A percentile compares a stretch with the other conserved stretches of the same genome.
phyloP scores from a whole-genome alignment of 768 basidiomycete genomes.

The Podaxis sp. region DNA sequence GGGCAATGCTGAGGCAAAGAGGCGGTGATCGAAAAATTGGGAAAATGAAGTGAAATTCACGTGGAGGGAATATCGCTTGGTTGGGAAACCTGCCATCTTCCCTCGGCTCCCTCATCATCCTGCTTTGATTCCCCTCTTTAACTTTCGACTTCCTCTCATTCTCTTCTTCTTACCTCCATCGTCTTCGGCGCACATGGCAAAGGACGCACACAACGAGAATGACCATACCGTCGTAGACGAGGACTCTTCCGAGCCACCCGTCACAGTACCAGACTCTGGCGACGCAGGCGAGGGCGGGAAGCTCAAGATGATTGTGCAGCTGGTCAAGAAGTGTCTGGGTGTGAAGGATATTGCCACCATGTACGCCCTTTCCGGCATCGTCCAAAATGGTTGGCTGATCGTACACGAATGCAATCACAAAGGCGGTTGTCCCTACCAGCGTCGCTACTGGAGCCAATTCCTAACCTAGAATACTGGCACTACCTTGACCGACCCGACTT shows the following conservation, averaged over 20 bases:
- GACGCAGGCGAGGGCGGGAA: constrained; percentile 87
- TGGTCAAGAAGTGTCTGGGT: constrained; percentile 88
- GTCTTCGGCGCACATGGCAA: neutral
- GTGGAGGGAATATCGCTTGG: constrained; percentile 5
- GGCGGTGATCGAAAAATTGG: neutral
- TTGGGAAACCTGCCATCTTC: constrained; percentile 1
- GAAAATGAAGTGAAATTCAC: constrained; percentile 2
- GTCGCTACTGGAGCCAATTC: constrained; percentile 89
- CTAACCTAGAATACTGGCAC: constrained; percentile 96
- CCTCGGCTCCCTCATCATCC: neutral
- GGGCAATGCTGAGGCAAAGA: neutral
- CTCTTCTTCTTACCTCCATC: neutral
- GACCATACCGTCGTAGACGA: constrained; percentile 32
- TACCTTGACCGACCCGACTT: constrained; percentile 90
- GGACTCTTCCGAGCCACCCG: constrained; percentile 52
- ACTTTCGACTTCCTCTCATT: neutral
- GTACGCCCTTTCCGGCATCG: constrained; percentile 45
- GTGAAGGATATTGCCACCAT: constrained; percentile 95
- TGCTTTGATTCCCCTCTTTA: neutral
- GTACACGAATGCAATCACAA: constrained; percentile 4
- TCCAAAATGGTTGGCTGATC: neutral
- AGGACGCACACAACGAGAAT: neutral
- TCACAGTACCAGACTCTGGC: constrained; percentile 67
- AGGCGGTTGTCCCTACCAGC: constrained; percentile 94
- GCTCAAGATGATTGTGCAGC: constrained; percentile 89